These are phyloP conservation scores for Penicillium crystallinum DNA, from an alignment of 495 filamentous ascomycete genomes.

Conservation along the genomic window DNA sequence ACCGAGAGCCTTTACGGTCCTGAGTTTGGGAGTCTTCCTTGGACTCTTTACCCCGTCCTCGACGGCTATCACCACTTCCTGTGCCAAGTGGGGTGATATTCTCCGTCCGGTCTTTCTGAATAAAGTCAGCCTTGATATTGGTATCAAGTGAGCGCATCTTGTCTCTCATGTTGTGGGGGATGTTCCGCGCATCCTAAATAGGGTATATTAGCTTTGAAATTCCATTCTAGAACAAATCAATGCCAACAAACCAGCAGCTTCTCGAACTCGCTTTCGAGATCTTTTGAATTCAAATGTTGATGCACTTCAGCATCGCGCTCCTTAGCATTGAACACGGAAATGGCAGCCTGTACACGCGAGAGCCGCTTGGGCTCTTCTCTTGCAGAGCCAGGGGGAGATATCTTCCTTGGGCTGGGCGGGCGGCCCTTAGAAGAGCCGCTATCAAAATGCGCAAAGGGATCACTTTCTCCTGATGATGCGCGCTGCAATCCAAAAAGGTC, in stretches of 20 bases:
- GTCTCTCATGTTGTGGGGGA: conserved; percentile 86
- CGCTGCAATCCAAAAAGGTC: conserved; percentile 29
- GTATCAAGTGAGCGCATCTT: conserved; percentile 87
- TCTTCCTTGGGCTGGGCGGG: conserved; percentile 17
- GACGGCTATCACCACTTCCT: conserved; percentile 36
- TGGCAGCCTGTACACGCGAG: conserved; percentile 60
- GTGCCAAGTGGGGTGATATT: conserved; percentile 38
- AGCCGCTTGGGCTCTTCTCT: conserved; percentile 31
- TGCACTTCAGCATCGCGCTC: conserved; percentile 39
- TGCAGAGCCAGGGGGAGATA: conserved; percentile 15
- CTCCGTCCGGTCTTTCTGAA: conserved; percentile 77
- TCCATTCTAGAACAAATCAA: too few species aligned
- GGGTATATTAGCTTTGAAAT: conserved; percentile 34
- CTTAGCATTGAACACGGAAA: conserved; percentile 56
- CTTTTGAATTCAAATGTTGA: conserved; percentile 39
- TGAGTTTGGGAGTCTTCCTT: conserved; percentile 30
- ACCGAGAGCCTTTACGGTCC: conserved; percentile 49
- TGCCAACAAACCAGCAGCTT: conserved; percentile 37
- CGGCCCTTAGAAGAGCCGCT: conserved; percentile 17
- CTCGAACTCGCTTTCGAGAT: conserved; percentile 48
- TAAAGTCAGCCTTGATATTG: conserved; percentile 91
- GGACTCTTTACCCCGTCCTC: conserved; percentile 37
- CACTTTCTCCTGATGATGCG: conserved; percentile 21
- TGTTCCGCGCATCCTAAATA: conserved; percentile 74
- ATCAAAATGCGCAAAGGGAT: conserved; percentile 5